Evolutionary conservation across 1,139 yeast species (phyloP), one percentile per base, ranked within the genome.

Genomic region (Hansenula sp.): DNA sequence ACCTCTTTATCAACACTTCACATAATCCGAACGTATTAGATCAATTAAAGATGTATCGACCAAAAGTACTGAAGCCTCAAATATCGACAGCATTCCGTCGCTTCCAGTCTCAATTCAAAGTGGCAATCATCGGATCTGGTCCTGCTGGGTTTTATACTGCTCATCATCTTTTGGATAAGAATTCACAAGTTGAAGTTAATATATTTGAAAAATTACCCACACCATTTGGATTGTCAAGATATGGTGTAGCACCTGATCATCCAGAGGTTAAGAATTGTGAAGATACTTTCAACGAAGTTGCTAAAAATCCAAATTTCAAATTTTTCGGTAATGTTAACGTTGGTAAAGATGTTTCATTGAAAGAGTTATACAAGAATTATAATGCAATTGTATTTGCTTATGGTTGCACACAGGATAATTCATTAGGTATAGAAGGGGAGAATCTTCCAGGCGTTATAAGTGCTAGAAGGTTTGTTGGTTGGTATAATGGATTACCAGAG

Each of bases 181-280:
- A 68, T 13, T 65, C 70, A 11, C 66, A 72, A n/a, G 53, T 81
- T 13, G 62, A 74, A 46, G 66, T 82, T 12, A 85, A 83, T 48
- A 68, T 85, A 54, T 90, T 82, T 68, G 99, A 93, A 58, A 73
- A 81, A 47, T 68, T 84, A 32, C 96, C 98, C 0, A 82, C 91
- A 3, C 99, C 99, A 0, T 93, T 77, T 66, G 99, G 99, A 0
- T 70, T 93, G 33, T 82, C 93, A 40, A 67, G 99, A 36, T 91
- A 79, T 60, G 99, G 99, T 1, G 98, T 93, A n/a, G 98, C 99
- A 0, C 99, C 99, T 1, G 99, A 93, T 65, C 99, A 93, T 63
- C 96, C 97, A 0, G 99, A 93, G 59, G 98, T 93, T 33, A 93
- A 93, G 62, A 82, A 81, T 50, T 85, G 94, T 58, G 90, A 89